phyloP scores from a whole-genome alignment of 805 yeast species.

The Nakazawaea wyomingensis region DNA sequence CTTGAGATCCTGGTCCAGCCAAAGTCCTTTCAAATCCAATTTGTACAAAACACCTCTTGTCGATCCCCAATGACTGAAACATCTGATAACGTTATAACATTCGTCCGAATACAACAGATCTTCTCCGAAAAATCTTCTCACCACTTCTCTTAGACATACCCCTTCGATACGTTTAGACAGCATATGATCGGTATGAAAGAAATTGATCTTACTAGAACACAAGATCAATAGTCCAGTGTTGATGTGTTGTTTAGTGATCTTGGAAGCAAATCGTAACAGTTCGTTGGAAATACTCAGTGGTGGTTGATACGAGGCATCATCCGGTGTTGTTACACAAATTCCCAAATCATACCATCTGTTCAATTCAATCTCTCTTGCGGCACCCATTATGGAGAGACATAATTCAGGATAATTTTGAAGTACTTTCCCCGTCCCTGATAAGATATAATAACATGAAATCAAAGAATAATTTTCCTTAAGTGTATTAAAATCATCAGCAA shows the following conservation, averaged over 20 bases:
- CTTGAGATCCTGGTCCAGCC: slow-evolving; percentile 26
- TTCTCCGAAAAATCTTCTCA: slow-evolving; percentile 34
- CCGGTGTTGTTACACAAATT: slow-evolving; percentile 34
- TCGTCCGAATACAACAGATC: slow-evolving; percentile 34
- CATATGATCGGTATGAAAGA: slow-evolving; percentile 48
- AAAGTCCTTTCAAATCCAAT: slow-evolving; percentile 34
- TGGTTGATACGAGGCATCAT: slow-evolving; percentile 30
- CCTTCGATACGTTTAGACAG: slow-evolving; percentile 46
- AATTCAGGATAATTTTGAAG: slow-evolving; percentile 31
- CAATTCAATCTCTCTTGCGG: slow-evolving; percentile 43
- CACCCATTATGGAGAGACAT: slow-evolving; percentile 43
- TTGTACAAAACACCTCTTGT: slow-evolving; percentile 41
- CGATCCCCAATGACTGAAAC: slow-evolving; percentile 52
- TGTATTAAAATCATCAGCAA: slow-evolving; percentile 24
- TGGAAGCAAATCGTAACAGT: slow-evolving; percentile 27
- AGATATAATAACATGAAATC: slow-evolving; percentile 38
- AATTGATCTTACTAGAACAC: slow-evolving; percentile 43
- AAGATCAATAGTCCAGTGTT: slow-evolving; percentile 37
- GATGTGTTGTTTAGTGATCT: slow-evolving; percentile 27
- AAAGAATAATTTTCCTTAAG: slow-evolving; percentile 30
- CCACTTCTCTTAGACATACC: slow-evolving; percentile 32
- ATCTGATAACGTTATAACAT: slow-evolving; percentile 41
- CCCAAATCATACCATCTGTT: slow-evolving; percentile 46
- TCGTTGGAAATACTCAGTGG: slow-evolving; percentile 19
- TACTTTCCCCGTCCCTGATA: slow-evolving; percentile 27